Evolutionary conservation across 2,329 filamentous ascomycete species (phyloP).

Genomic region (Bertia moriformis): DNA sequence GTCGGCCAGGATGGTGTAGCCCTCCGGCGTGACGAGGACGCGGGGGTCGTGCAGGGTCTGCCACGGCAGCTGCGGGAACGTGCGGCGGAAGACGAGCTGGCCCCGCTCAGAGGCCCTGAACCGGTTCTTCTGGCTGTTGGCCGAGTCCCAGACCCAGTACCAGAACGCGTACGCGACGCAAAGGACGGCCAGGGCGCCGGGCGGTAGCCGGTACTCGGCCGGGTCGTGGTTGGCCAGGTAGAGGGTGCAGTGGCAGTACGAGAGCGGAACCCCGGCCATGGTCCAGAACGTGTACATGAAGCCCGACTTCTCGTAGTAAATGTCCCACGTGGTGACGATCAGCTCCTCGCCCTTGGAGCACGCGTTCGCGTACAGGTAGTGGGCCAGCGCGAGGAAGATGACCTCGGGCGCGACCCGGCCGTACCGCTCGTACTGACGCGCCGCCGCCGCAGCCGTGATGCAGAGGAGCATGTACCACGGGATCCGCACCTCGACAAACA

Average conservation of each 20-base stretch:
- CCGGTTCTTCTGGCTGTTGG: conserved; percentile 72
- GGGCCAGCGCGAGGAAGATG: conserved; percentile 62
- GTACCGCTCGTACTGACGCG: conserved; percentile 62
- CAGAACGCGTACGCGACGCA: conserved; percentile 55
- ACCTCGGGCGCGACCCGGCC: conserved; percentile 66
- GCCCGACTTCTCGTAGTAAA: conserved; percentile 81
- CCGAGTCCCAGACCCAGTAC: conserved; percentile 75
- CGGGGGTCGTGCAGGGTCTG: conserved; percentile 60
- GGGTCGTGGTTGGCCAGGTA: conserved; percentile 66
- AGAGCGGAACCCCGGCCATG: conserved; percentile 65
- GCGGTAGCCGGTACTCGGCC: conserved; percentile 52
- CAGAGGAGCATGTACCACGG: conserved; percentile 77
- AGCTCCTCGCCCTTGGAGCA: conserved; percentile 72
- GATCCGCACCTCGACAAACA: conserved; percentile 77
- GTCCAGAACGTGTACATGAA: conserved; percentile 91
- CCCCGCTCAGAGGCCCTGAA: conserved; percentile 62
- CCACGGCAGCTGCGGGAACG: conserved; percentile 74
- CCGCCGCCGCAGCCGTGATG: conserved; percentile 51
- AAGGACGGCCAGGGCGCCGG: conserved; percentile 40
- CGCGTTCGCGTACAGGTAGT: conserved; percentile 70
- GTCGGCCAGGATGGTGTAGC: conserved; percentile 58
- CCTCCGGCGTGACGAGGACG: conserved; percentile 52
- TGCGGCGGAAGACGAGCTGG: conserved; percentile 44
- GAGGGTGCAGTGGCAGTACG: conserved; percentile 72
- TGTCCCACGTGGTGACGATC: conserved; percentile 71